Evolutionary conservation across 305 asterid genomes (phyloP), one percentile per base, ranked within the genome.

Genomic region (Rubia occidens): DNA sequence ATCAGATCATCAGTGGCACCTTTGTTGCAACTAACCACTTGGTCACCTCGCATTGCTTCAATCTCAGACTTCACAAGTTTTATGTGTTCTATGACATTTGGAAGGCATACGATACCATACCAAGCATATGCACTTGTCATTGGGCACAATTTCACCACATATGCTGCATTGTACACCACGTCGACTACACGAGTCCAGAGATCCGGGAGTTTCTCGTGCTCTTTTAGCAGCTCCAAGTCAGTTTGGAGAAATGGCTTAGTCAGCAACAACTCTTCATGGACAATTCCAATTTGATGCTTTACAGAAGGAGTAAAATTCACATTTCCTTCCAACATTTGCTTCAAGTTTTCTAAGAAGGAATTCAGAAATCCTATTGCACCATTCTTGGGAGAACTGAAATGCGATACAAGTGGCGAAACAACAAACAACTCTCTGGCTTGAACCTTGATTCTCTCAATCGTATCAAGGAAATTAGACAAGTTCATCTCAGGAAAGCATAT

Each of bases 351-450:
- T 29, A 71, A 11, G 65, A 78, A 54, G 40, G 42, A 42, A 58
- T 71, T 67, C 18, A 70, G 7, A 42, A 62, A 78, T 7, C 70
- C 79, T 18, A 61, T 4, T 9, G 17, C 73, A 78, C 71, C 72
- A 56, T 53, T 64, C 67, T 21, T 71, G 2, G 82, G 79, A 51
- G 64, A 74, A 59, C 55, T 66, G 45, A 35, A 61, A 0, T 61
- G 18, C 3, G 70, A 63, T 63, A 64, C 60, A 32, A 51, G 24
- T 39, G 72, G 64, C 11, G 61, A 64, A 1, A 53, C 15, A 32
- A 6, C 47, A 54, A 2, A 59, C 9, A 61, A 7, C 68, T 42
- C 67, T 17, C 44, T 29, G 4, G 71, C 17, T 43, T 66, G 26
- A 1, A 1, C 70, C 20, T 64, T 65, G 10, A 73, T 44, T 8